phyloP scores from a whole-genome alignment of 2,329 filamentous ascomycete genomes.

The Aspergillus transmontanensis region DNA sequence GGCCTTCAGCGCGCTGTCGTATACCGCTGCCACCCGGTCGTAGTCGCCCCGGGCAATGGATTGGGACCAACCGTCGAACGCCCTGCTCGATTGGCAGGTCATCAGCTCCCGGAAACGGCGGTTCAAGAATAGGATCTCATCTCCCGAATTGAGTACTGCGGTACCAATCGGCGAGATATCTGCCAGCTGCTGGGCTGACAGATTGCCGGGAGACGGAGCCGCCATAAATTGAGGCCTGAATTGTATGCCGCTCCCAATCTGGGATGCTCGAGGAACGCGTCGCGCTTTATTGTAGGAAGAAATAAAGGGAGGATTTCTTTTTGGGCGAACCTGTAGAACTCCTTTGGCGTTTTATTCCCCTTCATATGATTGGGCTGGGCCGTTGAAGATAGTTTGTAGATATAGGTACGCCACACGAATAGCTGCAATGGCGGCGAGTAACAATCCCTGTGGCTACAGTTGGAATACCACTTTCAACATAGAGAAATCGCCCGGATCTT shows the following conservation, averaged over 20 bases:
- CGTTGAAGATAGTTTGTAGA: not conserved
- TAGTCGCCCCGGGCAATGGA: conserved; percentile 26
- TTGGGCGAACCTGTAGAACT: not conserved
- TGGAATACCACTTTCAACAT: not conserved
- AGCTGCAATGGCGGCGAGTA: not conserved
- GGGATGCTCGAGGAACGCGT: not conserved
- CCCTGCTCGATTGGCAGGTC: conserved; percentile 1
- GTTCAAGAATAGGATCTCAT: conserved; percentile 24
- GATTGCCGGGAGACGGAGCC: not conserved
- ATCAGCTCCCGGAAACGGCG: conserved; percentile 24
- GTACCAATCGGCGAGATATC: conserved; percentile 28
- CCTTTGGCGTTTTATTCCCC: not conserved
- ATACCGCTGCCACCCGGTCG: conserved; percentile 15
- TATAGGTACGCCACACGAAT: not conserved
- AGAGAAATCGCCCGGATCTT: not conserved
- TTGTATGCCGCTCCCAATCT: not conserved
- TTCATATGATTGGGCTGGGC: not conserved
- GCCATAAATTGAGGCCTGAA: not conserved
- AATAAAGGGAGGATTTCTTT: not conserved
- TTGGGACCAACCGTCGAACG: conserved; percentile 19
- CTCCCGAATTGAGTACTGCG: conserved; percentile 23
- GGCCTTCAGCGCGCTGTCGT: conserved; percentile 6
- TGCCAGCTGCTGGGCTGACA: conserved; percentile 29
- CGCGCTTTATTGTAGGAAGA: not conserved
- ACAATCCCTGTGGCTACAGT: too few relatives aligned